These are phyloP conservation scores for Melocanna baccifera DNA, from an alignment of 176 grass and related monocot species.

Conservation along the genomic window DNA sequence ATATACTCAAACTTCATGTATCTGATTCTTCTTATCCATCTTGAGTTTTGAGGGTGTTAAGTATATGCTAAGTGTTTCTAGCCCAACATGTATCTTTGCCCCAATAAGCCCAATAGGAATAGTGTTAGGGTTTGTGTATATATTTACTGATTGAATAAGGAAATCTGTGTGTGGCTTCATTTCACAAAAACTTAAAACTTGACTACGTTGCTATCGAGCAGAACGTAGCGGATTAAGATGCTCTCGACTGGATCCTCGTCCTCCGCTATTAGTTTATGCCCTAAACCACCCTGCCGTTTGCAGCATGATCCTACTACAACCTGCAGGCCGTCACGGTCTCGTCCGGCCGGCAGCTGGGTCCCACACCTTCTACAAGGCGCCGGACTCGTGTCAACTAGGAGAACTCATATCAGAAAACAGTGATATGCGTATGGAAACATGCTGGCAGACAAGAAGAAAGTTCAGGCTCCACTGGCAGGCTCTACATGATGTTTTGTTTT, in stretches of 20 bases:
- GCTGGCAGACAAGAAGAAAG: neutral
- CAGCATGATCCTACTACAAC: neutral
- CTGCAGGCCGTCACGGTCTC: neutral
- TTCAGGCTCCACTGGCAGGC: neutral
- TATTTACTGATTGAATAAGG: too few species aligned
- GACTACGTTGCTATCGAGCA: neutral
- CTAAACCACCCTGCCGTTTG: neutral
- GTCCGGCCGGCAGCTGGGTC: conserved; percentile 6
- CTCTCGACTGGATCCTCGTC: neutral
- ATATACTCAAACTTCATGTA: too few species aligned
- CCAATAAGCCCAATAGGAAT: too few species aligned
- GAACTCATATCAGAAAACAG: neutral
- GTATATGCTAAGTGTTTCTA: too few species aligned
- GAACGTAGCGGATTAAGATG: neutral
- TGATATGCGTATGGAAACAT: neutral
- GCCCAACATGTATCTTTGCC: too few species aligned
- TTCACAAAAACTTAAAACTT: neutral
- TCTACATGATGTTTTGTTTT: neutral
- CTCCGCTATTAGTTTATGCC: neutral
- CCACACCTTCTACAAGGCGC: neutral
- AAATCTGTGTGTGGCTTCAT: too few species aligned
- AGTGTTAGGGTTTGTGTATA: too few species aligned
- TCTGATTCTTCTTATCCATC: too few species aligned
- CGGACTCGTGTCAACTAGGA: neutral
- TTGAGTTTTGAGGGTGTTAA: too few species aligned